Percentiles rank a stretch among this genome's conserved stretches.
phyloP scores from a whole-genome alignment of 2,329 filamentous ascomycete species.

The Colletotrichum acutatum region DNA sequence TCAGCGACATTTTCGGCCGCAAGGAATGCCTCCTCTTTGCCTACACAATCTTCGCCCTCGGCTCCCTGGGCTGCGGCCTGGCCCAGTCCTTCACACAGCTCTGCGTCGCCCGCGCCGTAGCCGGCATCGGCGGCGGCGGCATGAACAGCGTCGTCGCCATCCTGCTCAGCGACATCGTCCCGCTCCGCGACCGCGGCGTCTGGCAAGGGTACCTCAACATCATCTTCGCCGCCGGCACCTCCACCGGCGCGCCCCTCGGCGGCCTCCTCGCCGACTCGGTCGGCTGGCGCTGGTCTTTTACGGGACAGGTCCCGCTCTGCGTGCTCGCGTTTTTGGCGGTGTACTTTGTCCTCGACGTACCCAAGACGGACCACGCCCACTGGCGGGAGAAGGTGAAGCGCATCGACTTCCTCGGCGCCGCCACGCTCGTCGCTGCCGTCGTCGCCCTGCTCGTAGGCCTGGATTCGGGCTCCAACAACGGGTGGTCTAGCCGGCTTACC shows the following conservation, averaged over 20 bases:
- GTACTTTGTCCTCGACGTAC: constrained; percentile 70
- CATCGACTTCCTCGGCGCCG: constrained; percentile 80
- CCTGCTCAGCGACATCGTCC: constrained; percentile 76
- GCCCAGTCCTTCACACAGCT: constrained; percentile 73
- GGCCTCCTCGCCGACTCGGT: constrained; percentile 78
- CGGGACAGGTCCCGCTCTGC: constrained; percentile 77
- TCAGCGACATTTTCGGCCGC: constrained; percentile 77
- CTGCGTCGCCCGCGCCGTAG: constrained; percentile 67
- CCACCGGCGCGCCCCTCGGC: constrained; percentile 75
- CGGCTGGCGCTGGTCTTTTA: constrained; percentile 81
- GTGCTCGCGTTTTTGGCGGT: constrained; percentile 73
- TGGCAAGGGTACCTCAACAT: constrained; percentile 82
- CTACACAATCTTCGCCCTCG: constrained; percentile 72
- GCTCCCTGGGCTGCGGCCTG: constrained; percentile 72
- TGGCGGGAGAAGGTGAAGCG: constrained; percentile 74
- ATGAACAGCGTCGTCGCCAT: constrained; percentile 78
- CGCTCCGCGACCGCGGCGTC: constrained; percentile 74
- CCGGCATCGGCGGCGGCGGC: constrained; percentile 73
- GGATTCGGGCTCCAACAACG: constrained; percentile 78
- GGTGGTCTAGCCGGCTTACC: constrained; percentile 71
- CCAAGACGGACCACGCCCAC: constrained; percentile 65
- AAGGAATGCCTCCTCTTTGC: constrained; percentile 73
- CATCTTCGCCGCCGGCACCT: constrained; percentile 75
- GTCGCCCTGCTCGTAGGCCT: constrained; percentile 75
- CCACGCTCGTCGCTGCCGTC: constrained; percentile 73